Evolutionary conservation across 2,329 filamentous ascomycete genomes (phyloP).

Genomic region (Calonectria pteridis): DNA sequence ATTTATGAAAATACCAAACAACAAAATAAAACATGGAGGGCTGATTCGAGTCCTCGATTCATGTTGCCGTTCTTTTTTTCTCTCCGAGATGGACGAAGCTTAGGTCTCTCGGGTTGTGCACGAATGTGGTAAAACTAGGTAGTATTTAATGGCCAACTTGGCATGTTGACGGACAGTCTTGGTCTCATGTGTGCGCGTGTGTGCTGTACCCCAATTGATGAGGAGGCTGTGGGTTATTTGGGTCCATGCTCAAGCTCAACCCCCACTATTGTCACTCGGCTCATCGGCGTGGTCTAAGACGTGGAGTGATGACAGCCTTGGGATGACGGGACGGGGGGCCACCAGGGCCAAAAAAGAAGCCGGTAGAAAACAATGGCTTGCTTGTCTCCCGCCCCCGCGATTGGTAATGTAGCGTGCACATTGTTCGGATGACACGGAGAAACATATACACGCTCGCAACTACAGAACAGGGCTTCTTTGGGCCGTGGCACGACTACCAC

Average conservation of each 20-base stretch:
- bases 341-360: not conserved
- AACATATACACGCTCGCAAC: not conserved
- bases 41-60: not conserved
- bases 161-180: not conserved
- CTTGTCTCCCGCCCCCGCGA: not conserved
- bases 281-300: conserved; percentile 24
- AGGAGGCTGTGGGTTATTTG: not conserved
- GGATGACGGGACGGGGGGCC: no score
- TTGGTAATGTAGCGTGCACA: conserved; percentile 6
- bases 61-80: conserved; percentile 1
- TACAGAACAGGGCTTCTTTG: not conserved
- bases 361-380: not conserved
- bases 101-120: not conserved
- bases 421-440: conserved; percentile 8
- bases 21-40: not conserved
- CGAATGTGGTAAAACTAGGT: not conserved
- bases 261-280: conserved; percentile 19
- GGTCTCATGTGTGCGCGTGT: not conserved
- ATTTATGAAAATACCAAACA: not conserved
- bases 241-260: conserved; percentile 19
- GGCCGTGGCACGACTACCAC: not conserved
- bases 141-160: conserved; percentile 5
- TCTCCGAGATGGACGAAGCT: not conserved
- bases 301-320: not conserved
- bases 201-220: not conserved